phyloP scores from a whole-genome alignment of 345 rosid species.

The Carallia pectinifolia region DNA sequence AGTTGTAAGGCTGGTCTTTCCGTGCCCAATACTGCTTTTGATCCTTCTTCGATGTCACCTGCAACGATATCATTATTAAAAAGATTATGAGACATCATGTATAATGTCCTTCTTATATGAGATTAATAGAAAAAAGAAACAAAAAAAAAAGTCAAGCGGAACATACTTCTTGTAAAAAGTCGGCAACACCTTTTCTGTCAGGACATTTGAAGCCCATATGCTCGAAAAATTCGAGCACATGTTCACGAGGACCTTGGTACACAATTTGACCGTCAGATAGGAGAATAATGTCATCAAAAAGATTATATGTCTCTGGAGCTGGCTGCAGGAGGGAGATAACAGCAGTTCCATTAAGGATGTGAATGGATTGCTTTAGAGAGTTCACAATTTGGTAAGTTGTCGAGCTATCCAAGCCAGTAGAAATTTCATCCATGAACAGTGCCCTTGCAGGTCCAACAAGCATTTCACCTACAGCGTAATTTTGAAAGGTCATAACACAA shows the following conservation, averaged over 20 bases:
- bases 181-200: constrained; percentile 72
- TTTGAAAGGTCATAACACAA: background rate
- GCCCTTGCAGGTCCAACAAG: constrained; percentile 72
- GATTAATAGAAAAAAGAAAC: background rate
- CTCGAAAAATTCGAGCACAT: constrained; percentile 52
- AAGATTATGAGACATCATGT: background rate
- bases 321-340: constrained; percentile 77
- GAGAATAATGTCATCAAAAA: constrained; percentile 71
- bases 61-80: constrained; percentile 5
- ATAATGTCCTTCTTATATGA: background rate
- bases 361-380: constrained; percentile 64
- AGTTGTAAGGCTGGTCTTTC: constrained; percentile 48
- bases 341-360: constrained; percentile 62
- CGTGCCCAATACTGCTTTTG: constrained; percentile 65
- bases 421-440: constrained; percentile 75
- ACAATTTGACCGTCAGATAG: constrained; percentile 62
- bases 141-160: background rate
- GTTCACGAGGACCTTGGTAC: constrained; percentile 69
- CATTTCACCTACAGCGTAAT: constrained; percentile 55
- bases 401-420: constrained; percentile 79
- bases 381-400: constrained; percentile 76
- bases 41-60: constrained; percentile 80
- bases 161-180: constrained; percentile 72
- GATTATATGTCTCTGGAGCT: constrained; percentile 66
- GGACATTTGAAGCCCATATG: constrained; percentile 75